These are phyloP conservation scores for Trichoderma simmonsii DNA, from an alignment of 2,329 filamentous ascomycete genomes.

Conservation along the genomic window DNA sequence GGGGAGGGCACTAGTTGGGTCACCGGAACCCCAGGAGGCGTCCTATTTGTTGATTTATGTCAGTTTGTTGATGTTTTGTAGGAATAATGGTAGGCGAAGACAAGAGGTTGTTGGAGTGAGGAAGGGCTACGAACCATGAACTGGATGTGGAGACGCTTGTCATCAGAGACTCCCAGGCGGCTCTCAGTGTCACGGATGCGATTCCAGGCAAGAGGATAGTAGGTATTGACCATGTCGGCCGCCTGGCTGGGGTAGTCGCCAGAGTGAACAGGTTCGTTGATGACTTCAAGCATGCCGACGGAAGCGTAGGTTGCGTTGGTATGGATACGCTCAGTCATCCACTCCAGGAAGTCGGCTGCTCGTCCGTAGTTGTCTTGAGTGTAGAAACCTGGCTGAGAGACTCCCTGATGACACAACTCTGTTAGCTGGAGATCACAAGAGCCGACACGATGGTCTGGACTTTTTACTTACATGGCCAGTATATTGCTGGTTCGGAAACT, in stretches of 20 bases:
- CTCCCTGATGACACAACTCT: not conserved
- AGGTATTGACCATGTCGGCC: slow-evolving; percentile 28
- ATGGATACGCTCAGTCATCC: not conserved
- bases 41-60: slow-evolving; percentile 25
- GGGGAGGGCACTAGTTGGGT: slow-evolving; percentile 44
- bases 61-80: not conserved
- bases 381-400: not conserved
- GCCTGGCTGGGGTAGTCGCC: slow-evolving; percentile 28
- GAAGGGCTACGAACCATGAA: slow-evolving; percentile 24
- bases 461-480: not conserved
- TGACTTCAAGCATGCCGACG: not conserved
- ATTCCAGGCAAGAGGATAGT: slow-evolving; percentile 27
- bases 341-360: not conserved
- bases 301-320: not conserved
- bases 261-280: slow-evolving; percentile 42
- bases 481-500: not conserved
- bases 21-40: slow-evolving; percentile 52
- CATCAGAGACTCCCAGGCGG: slow-evolving; percentile 38
- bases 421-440: not conserved
- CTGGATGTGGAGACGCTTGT: slow-evolving; percentile 49
- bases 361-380: not conserved
- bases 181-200: slow-evolving; percentile 49
- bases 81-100: no score
- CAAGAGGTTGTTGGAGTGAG: not conserved
- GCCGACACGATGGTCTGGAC: accelerated